A percentile compares a stretch with the other conserved stretches of the same genome.
phyloP scores from a whole-genome alignment of 1,284 basidiomycete species.

The Puccinia triticina region DNA sequence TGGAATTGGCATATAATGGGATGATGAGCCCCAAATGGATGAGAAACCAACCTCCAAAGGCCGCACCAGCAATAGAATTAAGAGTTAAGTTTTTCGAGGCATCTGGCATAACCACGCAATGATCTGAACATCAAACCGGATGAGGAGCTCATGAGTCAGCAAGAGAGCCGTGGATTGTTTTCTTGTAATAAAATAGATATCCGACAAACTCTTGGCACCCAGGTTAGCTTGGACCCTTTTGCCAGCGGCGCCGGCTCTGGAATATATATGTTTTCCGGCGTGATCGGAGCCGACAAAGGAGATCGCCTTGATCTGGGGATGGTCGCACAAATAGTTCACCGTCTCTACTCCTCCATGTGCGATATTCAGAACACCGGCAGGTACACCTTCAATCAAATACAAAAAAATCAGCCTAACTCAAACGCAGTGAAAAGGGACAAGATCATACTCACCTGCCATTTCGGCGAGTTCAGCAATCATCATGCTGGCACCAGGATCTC shows the following conservation, averaged over 20 bases:
- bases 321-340: conserved; percentile 92
- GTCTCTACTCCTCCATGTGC: conserved; percentile 87
- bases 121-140: conserved; percentile 63
- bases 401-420: neutral
- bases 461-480: conserved; percentile 93
- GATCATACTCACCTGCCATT: conserved; percentile 67
- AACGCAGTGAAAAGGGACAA: conserved; percentile 60
- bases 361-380: conserved; percentile 61
- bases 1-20: neutral
- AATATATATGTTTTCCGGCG: conserved; percentile 91
- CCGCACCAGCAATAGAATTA: conserved; percentile 90
- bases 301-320: conserved; percentile 87
- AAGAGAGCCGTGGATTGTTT: neutral
- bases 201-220: conserved; percentile 77
- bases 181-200: neutral
- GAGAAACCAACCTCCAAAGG: conserved; percentile 74
- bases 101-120: conserved; percentile 92
- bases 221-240: conserved; percentile 95
- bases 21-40: neutral
- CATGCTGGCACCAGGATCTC: conserved; percentile 95
- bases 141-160: neutral
- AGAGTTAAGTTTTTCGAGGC: conserved; percentile 92
- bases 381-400: conserved; percentile 54
- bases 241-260: conserved; percentile 80
- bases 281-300: conserved; percentile 96